Evolutionary conservation across 2,329 filamentous ascomycete genomes (phyloP).

Genomic region (Elsinoe batatas): DNA sequence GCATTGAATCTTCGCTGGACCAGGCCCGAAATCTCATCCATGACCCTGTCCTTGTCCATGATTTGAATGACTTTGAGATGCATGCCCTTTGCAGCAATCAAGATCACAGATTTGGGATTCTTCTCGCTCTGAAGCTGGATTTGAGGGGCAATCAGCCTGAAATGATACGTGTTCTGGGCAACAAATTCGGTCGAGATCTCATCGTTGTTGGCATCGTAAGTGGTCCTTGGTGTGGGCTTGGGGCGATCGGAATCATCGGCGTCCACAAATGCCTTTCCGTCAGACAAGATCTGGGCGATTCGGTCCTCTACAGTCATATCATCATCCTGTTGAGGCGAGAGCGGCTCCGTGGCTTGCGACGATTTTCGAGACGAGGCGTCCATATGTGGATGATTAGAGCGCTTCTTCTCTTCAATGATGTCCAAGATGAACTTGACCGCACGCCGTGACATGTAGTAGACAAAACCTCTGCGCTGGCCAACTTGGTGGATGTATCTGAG

Average conservation of each 20-base stretch:
- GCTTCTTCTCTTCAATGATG: slow-evolving; percentile 88
- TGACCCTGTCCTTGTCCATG: slow-evolving; percentile 90
- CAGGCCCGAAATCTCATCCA: slow-evolving; percentile 85
- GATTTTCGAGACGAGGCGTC: slow-evolving; percentile 3
- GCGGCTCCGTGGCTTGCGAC: slow-evolving; percentile 15
- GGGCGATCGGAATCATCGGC: slow-evolving; percentile 48
- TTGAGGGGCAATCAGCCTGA: slow-evolving; percentile 90
- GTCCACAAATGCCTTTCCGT: slow-evolving; percentile 72
- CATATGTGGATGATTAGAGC: slow-evolving; percentile 43
- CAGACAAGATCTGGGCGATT: slow-evolving; percentile 74
- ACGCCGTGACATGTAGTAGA: slow-evolving; percentile 92
- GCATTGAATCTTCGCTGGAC: slow-evolving; percentile 90
- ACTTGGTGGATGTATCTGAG: slow-evolving; percentile 96
- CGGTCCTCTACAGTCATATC: slow-evolving; percentile 66
- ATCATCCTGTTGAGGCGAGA: slow-evolving; percentile 45
- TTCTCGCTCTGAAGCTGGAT: slow-evolving; percentile 98
- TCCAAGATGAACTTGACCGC: slow-evolving; percentile 97
- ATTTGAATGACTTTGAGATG: slow-evolving; percentile 95
- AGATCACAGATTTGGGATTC: slow-evolving; percentile 89
- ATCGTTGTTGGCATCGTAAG: slow-evolving; percentile 43
- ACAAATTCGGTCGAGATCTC: slow-evolving; percentile 82
- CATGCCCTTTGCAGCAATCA: slow-evolving; percentile 97
- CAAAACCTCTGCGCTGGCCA: slow-evolving; percentile 86
- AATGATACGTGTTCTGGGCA: slow-evolving; percentile 86
- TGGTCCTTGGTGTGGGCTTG: slow-evolving; percentile 25